Conservation (phyloP, 495 filamentous ascomycete genomes). For the Neurospora sp. region DNA sequence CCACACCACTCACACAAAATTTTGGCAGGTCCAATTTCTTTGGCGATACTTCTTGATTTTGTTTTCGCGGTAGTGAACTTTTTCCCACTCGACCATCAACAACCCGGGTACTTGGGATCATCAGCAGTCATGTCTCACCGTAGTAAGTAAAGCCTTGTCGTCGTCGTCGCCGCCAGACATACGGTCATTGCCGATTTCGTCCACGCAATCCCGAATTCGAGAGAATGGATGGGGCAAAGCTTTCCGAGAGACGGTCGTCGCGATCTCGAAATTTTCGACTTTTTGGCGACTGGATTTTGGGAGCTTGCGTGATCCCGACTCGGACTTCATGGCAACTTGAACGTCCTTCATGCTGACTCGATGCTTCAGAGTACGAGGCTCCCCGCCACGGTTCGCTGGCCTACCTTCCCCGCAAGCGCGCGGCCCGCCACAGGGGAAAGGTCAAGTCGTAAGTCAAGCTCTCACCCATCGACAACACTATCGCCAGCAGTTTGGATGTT, state of each 20-base stretch:
- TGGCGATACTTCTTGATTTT: constrained; percentile 9
- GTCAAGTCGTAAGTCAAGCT: constrained; percentile 75
- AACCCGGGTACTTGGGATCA: constrained; percentile 8
- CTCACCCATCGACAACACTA: not conserved
- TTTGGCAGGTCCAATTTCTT: constrained; percentile 13
- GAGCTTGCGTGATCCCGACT: not conserved
- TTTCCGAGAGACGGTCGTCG: not conserved
- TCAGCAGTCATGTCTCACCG: constrained; percentile 29
- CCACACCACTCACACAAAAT: constrained; percentile 23
- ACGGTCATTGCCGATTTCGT: not conserved
- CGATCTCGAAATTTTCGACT: not conserved
- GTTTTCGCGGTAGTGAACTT: constrained; percentile 12
- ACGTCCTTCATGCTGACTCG: constrained; percentile 10
- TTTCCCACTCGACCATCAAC: constrained; percentile 18
- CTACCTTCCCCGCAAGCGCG: constrained; percentile 94
- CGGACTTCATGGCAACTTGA: not conserved
- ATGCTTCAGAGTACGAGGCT: constrained; percentile 74
- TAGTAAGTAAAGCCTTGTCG: constrained; percentile 17
- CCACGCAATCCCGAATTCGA: not conserved
- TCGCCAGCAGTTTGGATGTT: not conserved
- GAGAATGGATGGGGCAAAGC: not conserved
- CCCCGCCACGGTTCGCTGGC: constrained; percentile 98
- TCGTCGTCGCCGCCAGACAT: not conserved
- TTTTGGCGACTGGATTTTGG: not conserved
- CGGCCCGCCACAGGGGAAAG: constrained; percentile 91